phyloP scores from a whole-genome alignment of 2,329 filamentous ascomycete genomes.

The Fusarium acutatum region DNA sequence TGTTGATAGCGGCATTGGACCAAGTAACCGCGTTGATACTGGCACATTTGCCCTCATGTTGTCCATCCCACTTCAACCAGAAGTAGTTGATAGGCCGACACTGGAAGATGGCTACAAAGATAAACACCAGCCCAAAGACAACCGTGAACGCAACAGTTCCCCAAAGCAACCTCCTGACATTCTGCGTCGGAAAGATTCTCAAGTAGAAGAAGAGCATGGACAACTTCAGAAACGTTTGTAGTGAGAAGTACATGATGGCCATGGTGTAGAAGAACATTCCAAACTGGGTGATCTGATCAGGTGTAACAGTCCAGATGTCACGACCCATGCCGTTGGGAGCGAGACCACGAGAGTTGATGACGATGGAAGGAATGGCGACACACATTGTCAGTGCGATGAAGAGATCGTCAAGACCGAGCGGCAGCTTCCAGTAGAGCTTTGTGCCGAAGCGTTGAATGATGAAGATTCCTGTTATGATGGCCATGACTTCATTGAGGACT shows the following conservation, averaged over 20 bases:
- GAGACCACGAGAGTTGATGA: constrained; percentile 45
- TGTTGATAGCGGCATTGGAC: constrained; percentile 62
- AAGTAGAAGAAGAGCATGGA: constrained; percentile 64
- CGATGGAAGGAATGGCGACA: constrained; percentile 42
- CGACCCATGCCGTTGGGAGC: constrained; percentile 55
- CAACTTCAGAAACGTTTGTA: constrained; percentile 58
- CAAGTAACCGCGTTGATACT: constrained; percentile 59
- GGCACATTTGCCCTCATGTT: constrained; percentile 57
- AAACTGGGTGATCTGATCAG: constrained; percentile 54
- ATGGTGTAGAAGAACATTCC: constrained; percentile 53
- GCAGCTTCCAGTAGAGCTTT: constrained; percentile 46
- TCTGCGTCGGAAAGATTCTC: constrained; percentile 58
- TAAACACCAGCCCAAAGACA: constrained; percentile 52
- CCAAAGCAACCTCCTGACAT: constrained; percentile 53
- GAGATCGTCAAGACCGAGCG: constrained; percentile 52
- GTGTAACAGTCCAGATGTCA: constrained; percentile 60
- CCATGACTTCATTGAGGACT: constrained; percentile 40
- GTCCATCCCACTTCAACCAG: constrained; percentile 63
- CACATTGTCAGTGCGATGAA: constrained; percentile 44
- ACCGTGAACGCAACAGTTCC: constrained; percentile 52
- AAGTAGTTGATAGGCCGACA: constrained; percentile 60
- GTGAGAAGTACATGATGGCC: constrained; percentile 56
- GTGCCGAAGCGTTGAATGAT: constrained; percentile 52
- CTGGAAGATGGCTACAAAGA: constrained; percentile 57
- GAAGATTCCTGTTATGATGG: constrained; percentile 49